Evolutionary conservation across 441 rosid species (phyloP).

Genomic region (Adansonia madagascariensis): DNA sequence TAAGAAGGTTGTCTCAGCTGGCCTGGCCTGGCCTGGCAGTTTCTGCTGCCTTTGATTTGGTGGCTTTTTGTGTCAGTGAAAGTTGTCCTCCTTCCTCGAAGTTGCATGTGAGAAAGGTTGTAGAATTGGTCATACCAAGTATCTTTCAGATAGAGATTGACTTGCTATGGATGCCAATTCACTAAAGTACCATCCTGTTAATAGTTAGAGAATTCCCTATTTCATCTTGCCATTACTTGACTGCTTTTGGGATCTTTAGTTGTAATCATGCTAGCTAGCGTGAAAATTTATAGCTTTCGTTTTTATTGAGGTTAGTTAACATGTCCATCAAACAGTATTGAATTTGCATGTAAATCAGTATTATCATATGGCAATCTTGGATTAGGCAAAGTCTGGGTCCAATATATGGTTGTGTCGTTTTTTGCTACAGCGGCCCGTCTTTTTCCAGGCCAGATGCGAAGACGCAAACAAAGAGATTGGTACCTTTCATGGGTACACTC

Average conservation of each 20-base stretch:
- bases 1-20: constrained; percentile 4
- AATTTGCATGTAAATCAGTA: background rate
- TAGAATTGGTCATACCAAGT: background rate
- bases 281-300: background rate
- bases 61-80: constrained; percentile 15
- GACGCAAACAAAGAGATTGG: too few relatives aligned
- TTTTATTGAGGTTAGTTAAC: background rate
- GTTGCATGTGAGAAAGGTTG: constrained; percentile 48
- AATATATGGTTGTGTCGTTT: background rate
- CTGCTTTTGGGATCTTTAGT: background rate
- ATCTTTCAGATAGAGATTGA: background rate
- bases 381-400: constrained; percentile 3
- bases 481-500: background rate
- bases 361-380: background rate
- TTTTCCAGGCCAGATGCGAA: background rate
- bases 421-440: background rate
- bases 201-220: background rate
- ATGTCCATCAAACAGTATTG: background rate
- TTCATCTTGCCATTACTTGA: background rate
- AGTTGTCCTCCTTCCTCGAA: constrained; percentile 52
- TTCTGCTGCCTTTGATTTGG: background rate
- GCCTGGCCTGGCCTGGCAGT: constrained; percentile 3
- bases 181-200: background rate
- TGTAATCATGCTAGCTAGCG: background rate
- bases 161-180: constrained; percentile 1